Percentiles rank a stretch among this genome's conserved stretches.
Evolutionary conservation across 257 asterid species (phyloP).

Genomic region (Jacaranda mimosifolia): DNA sequence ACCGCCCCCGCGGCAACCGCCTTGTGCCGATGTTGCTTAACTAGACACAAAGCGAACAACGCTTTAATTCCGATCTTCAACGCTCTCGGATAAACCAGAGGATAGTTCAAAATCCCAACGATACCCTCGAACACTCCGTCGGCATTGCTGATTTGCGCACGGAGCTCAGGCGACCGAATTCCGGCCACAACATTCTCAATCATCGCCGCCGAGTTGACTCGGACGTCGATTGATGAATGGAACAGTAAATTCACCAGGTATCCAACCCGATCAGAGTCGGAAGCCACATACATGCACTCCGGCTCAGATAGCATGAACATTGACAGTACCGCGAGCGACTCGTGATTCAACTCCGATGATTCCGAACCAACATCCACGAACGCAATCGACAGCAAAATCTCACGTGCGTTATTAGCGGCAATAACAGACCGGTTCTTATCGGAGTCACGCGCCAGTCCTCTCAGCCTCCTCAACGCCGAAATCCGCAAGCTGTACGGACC

Average conservation of each 20-base stretch:
- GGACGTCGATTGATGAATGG: slow-evolving; percentile 61
- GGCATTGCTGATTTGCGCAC: slow-evolving; percentile 55
- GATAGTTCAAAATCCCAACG: slow-evolving; percentile 57
- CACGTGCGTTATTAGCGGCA: slow-evolving; percentile 46
- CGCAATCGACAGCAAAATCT: slow-evolving; percentile 48
- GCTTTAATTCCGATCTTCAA: slow-evolving; percentile 66
- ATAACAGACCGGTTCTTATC: slow-evolving; percentile 67
- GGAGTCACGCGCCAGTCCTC: slow-evolving; percentile 67
- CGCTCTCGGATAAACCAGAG: slow-evolving; percentile 56
- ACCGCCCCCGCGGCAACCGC: slow-evolving; percentile 71
- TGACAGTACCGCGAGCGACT: slow-evolving; percentile 57
- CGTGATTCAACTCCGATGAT: slow-evolving; percentile 54
- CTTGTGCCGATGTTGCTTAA: slow-evolving; percentile 63
- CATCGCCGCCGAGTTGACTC: slow-evolving; percentile 69
- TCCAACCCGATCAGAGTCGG: slow-evolving; percentile 52
- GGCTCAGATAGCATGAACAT: slow-evolving; percentile 54
- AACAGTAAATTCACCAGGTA: slow-evolving; percentile 58
- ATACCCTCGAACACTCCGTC: slow-evolving; percentile 67
- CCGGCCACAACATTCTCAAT: slow-evolving; percentile 63
- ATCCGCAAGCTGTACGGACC: slow-evolving; percentile 40
- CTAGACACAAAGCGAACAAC: slow-evolving; percentile 63
- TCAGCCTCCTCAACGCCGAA: slow-evolving; percentile 56
- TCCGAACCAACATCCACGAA: slow-evolving; percentile 38
- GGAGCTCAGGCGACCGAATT: slow-evolving; percentile 64
- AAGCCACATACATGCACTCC: slow-evolving; percentile 59